These are phyloP conservation scores for Allium sativum DNA, from an alignment of 106 monocot species.

Conservation along the genomic window DNA sequence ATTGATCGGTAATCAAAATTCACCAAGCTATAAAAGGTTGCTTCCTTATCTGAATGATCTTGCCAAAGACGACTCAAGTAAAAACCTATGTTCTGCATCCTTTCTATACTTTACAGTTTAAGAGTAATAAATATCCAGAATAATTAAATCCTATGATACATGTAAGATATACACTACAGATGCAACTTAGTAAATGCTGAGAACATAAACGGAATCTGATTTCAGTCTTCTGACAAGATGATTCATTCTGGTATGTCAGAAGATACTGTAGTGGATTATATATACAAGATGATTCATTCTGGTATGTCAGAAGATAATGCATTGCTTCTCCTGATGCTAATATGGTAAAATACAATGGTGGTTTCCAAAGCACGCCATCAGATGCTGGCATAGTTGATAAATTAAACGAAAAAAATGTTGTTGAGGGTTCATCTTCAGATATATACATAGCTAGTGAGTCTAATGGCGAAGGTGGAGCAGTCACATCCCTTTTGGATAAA, in stretches of 20 bases:
- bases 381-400: too few relatives aligned
- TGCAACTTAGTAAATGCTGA: background rate
- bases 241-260: too few relatives aligned
- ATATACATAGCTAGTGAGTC: background rate
- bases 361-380: too few relatives aligned
- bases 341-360: too few relatives aligned
- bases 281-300: too few relatives aligned
- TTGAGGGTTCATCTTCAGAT: too few relatives aligned
- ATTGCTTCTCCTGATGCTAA: too few relatives aligned
- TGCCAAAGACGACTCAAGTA: constrained; percentile 7
- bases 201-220: background rate
- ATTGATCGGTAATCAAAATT: background rate
- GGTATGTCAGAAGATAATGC: too few relatives aligned
- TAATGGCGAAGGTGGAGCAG: background rate
- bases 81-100: background rate
- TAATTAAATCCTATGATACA: background rate
- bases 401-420: too few relatives aligned
- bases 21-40: constrained; percentile 3
- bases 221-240: background rate
- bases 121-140: background rate
- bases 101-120: background rate
- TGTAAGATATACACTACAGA: background rate
- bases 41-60: constrained; percentile 7
- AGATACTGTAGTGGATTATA: too few relatives aligned
- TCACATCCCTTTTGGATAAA: background rate